These are phyloP conservation scores for Blastosporella zonata DNA, from an alignment of 1,284 basidiomycete species.

Conservation along the genomic window DNA sequence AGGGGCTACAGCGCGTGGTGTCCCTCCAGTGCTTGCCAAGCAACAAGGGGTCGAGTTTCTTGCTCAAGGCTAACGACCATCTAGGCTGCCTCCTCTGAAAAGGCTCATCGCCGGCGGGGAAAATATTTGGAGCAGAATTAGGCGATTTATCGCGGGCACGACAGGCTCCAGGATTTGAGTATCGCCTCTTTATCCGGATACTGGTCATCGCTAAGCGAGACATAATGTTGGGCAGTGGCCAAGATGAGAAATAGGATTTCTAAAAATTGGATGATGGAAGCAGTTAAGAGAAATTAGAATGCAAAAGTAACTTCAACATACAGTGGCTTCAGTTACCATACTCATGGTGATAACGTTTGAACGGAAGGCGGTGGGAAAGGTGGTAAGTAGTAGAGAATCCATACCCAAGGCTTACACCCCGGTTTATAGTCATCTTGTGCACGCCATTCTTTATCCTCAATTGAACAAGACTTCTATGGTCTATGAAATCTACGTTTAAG, in stretches of 20 bases:
- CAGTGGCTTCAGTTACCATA: neutral
- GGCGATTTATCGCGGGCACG: conserved; percentile 1
- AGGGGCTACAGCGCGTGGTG: neutral
- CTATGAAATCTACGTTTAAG: too few relatives aligned
- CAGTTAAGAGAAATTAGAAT: neutral
- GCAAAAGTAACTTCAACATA: neutral
- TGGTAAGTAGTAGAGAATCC: too few relatives aligned
- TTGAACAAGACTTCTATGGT: too few relatives aligned
- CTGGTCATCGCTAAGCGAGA: conserved; percentile 1
- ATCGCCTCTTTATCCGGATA: too few relatives aligned
- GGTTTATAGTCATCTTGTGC: too few relatives aligned
- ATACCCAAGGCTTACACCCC: too few relatives aligned
- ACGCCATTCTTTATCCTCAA: too few relatives aligned
- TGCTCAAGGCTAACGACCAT: neutral
- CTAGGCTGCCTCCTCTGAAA: neutral
- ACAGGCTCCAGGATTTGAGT: too few relatives aligned
- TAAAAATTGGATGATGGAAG: neutral
- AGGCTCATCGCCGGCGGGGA: neutral
- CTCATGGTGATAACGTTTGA: neutral
- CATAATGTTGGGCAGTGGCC: neutral
- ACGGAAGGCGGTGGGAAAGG: too few relatives aligned
- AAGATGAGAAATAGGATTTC: neutral
- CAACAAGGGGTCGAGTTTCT: conserved; percentile 1
- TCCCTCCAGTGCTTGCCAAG: conserved; percentile 5
- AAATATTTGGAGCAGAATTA: conserved; percentile 4